phyloP scores from a whole-genome alignment of 2,329 filamentous ascomycete genomes.

The Xylaria digitata region DNA sequence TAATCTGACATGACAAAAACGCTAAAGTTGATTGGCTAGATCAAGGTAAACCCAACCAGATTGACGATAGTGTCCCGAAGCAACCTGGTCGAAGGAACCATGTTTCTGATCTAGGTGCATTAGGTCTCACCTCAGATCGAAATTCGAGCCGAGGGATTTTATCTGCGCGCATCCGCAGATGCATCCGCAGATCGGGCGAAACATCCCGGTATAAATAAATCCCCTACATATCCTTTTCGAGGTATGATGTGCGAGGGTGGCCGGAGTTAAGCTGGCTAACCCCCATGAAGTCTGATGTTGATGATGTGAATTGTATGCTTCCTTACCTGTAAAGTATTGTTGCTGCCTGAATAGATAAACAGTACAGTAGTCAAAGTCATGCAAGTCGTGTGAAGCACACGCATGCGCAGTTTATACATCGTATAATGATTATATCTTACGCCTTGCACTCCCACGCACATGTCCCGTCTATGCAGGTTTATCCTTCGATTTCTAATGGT shows the following conservation, averaged over 20 bases:
- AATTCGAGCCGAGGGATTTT: neutral
- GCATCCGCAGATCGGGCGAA: neutral
- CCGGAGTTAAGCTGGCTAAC: too few species aligned
- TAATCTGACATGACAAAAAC: neutral
- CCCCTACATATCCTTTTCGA: neutral
- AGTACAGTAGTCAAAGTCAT: too few species aligned
- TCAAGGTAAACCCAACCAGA: neutral
- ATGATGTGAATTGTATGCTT: too few species aligned
- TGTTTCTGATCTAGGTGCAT: neutral
- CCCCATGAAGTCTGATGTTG: too few species aligned
- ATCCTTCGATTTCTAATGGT: neutral
- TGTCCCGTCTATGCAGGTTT: neutral
- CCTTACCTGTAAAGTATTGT: too few species aligned
- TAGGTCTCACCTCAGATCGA: neutral
- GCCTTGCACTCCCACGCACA: neutral
- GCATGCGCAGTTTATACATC: too few species aligned
- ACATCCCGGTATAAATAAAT: neutral
- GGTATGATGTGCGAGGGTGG: too few species aligned
- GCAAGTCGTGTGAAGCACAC: too few species aligned
- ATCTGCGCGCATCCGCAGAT: neutral
- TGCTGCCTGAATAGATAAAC: too few species aligned
- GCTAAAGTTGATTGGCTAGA: neutral
- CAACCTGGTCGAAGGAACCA: too few species aligned
- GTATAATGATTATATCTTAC: neutral
- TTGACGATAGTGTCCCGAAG: too few species aligned